Conservation (phyloP, 2,329 filamentous ascomycete species). For the Cercospora sp. region DNA sequence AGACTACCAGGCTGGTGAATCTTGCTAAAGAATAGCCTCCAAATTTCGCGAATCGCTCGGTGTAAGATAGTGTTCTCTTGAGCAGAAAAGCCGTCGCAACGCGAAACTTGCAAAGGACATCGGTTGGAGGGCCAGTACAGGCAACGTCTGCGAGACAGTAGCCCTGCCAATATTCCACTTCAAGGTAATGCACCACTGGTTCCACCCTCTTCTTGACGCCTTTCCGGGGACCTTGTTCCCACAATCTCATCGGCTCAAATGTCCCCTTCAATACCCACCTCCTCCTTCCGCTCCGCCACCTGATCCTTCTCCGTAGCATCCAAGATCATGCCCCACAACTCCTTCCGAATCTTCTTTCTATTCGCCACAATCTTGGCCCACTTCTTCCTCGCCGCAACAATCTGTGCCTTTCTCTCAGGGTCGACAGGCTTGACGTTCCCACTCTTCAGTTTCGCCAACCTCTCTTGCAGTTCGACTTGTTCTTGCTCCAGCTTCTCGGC, state of each 20-base stretch:
- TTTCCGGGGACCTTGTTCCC: background rate
- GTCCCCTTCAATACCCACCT: constrained; percentile 20
- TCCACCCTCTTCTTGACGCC: background rate
- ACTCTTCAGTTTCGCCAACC: constrained; percentile 46
- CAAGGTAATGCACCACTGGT: background rate
- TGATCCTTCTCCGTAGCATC: constrained; percentile 52
- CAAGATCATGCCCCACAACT: constrained; percentile 54
- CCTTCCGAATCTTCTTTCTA: constrained; percentile 52
- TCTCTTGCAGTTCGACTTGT: constrained; percentile 44
- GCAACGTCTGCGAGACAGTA: background rate
- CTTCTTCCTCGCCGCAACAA: constrained; percentile 50
- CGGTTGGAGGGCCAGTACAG: background rate
- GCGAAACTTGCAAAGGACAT: background rate
- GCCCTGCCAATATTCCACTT: background rate
- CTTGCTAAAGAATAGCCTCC: background rate
- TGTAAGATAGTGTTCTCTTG: background rate
- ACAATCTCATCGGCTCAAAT: background rate
- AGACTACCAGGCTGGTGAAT: background rate
- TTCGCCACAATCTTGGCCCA: constrained; percentile 44
- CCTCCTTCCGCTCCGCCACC: constrained; percentile 44
- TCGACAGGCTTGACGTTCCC: constrained; percentile 50
- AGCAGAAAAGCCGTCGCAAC: background rate
- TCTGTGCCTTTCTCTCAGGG: constrained; percentile 49
- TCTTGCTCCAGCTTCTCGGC: constrained; percentile 50
- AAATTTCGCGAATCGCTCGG: background rate